Evolutionary conservation across 345 rosid species (phyloP).

Genomic region (Trapa bicornis): DNA sequence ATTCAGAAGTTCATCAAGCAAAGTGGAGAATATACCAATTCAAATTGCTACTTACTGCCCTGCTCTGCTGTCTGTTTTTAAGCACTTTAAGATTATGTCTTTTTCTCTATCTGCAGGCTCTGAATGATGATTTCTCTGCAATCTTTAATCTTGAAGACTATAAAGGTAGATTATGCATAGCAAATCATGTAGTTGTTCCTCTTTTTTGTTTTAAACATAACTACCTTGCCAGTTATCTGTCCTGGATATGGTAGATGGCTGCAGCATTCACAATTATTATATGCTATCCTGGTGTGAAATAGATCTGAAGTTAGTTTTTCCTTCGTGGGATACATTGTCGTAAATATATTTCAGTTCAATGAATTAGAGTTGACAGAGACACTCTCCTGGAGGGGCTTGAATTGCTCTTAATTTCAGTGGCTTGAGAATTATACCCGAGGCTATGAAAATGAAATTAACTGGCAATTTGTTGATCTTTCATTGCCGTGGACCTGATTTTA

Average conservation of each 20-base stretch:
- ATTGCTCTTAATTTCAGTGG: background rate
- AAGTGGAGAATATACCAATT: background rate
- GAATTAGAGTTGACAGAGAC: background rate
- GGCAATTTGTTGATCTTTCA: background rate
- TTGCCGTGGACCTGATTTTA: background rate
- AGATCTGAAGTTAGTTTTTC: background rate
- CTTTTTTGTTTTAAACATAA: background rate
- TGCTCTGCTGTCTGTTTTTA: background rate
- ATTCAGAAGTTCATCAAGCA: background rate
- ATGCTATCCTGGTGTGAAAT: background rate
- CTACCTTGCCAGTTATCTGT: background rate
- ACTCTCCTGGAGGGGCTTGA: background rate
- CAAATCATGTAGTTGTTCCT: background rate
- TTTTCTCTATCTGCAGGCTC: slow-evolving; percentile 43
- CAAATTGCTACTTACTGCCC: background rate
- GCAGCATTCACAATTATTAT: background rate
- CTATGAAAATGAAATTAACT: background rate
- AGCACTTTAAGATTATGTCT: background rate
- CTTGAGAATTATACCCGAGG: background rate
- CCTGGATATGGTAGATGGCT: background rate
- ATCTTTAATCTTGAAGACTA: slow-evolving; percentile 92
- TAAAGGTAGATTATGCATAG: slow-evolving; percentile 41
- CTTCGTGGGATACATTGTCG: background rate
- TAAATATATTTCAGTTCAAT: background rate
- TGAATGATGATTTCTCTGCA: slow-evolving; percentile 66